These are phyloP conservation scores for Medicago lupulina DNA, from an alignment of 306 rosid species.

Conservation along the genomic window DNA sequence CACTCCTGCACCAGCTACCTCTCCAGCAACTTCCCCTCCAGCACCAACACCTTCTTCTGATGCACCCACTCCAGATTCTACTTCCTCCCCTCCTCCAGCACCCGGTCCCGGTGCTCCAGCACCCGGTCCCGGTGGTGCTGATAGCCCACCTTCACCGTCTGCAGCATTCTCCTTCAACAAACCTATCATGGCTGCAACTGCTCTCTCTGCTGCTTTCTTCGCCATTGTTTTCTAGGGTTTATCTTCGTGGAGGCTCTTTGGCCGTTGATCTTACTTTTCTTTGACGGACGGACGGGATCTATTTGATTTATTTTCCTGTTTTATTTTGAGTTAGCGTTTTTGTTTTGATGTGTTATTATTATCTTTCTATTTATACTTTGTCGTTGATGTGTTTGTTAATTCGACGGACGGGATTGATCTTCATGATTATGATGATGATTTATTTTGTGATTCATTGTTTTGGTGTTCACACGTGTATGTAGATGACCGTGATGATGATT, in stretches of 20 bases:
- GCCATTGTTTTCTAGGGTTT: conserved; percentile 47
- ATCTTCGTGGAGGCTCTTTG: conserved; percentile 46
- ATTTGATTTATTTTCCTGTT: conserved; percentile 42
- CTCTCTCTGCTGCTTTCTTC: conserved; percentile 65
- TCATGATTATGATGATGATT: conserved; percentile 39
- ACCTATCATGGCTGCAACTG: conserved; percentile 60
- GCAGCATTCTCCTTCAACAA: conserved; percentile 56
- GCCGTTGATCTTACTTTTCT: conserved; percentile 46
- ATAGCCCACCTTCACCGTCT: conserved; percentile 25
- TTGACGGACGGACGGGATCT: conserved; percentile 70
- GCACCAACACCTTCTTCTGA: conserved; percentile 2
- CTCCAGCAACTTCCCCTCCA: conserved; percentile 36
- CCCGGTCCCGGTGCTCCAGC: neutral
- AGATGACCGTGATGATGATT: conserved; percentile 61
- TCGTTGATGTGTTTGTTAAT: conserved; percentile 47
- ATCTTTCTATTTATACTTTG: conserved; percentile 28
- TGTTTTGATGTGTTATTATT: conserved; percentile 14
- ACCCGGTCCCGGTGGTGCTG: neutral
- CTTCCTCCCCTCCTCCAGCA: neutral
- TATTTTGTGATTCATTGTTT: conserved; percentile 63
- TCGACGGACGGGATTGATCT: conserved; percentile 20
- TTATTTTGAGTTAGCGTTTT: conserved; percentile 36
- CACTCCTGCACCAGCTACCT: neutral
- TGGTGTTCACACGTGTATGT: conserved; percentile 60
- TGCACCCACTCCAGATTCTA: neutral